A percentile compares a stretch with the other conserved stretches of the same genome.
Evolutionary conservation across 768 basidiomycete genomes (phyloP).

Genomic region (Paxillus rubicundulus): DNA sequence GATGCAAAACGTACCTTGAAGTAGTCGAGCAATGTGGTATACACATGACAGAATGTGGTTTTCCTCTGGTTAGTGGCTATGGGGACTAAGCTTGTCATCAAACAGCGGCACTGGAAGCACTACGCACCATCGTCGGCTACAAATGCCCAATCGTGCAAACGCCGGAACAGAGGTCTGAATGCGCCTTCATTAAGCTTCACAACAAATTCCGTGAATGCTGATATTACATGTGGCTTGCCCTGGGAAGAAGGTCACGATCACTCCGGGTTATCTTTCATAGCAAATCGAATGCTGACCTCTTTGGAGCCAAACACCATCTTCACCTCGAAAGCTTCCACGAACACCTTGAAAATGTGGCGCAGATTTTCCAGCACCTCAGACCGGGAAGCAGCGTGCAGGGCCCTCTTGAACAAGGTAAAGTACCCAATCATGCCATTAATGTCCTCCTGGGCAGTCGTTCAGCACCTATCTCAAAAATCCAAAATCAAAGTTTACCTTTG

Average conservation of each 20-base stretch:
- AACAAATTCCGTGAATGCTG: constrained; percentile 84
- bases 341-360: constrained; percentile 69
- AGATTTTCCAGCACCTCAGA: constrained; percentile 63
- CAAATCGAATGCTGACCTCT: constrained; percentile 24
- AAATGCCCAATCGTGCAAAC: constrained; percentile 94
- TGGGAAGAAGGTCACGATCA: constrained; percentile 22
- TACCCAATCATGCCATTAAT: constrained; percentile 39
- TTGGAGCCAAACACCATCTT: constrained; percentile 27
- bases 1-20: constrained; percentile 66
- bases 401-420: constrained; percentile 66
- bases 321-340: constrained; percentile 75
- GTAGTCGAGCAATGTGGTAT: constrained; percentile 72
- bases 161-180: constrained; percentile 90
- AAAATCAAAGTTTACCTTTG: constrained; percentile 32
- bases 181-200: constrained; percentile 89
- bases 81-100: neutral
- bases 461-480: neutral
- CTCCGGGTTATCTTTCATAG: neutral
- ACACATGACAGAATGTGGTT: constrained; percentile 72
- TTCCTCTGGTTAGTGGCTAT: constrained; percentile 45
- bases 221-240: constrained; percentile 54
- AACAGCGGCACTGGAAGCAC: neutral
- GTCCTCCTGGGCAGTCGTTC: constrained; percentile 16
- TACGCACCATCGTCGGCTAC: constrained; percentile 47
- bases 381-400: constrained; percentile 62